Evolutionary conservation across 2,329 filamentous ascomycete species (phyloP).

Genomic region (Pseudocercospora cruenta): DNA sequence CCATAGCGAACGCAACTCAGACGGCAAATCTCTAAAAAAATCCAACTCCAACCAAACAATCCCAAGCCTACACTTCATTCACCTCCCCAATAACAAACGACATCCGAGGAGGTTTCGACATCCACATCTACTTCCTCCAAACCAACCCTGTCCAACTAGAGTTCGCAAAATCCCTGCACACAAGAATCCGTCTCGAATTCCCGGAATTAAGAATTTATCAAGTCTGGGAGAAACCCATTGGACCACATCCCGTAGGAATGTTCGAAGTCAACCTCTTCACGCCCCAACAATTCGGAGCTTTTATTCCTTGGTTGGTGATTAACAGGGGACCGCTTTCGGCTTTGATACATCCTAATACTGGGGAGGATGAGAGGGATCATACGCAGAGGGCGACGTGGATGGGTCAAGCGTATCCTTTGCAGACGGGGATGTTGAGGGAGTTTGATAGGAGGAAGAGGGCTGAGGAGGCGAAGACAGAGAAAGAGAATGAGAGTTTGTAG

Average conservation of each 20-base stretch:
- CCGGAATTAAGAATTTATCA: constrained; percentile 82
- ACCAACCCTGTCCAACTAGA: constrained; percentile 63
- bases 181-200: constrained; percentile 79
- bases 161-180: constrained; percentile 74
- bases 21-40: constrained; percentile 81
- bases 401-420: constrained; percentile 67
- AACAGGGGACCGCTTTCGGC: constrained; percentile 79
- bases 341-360: constrained; percentile 81
- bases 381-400: constrained; percentile 72
- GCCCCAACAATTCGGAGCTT: constrained; percentile 83
- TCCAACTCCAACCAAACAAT: constrained; percentile 60
- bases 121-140: constrained; percentile 81
- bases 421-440: constrained; percentile 56
- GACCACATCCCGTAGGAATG: constrained; percentile 83
- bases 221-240: constrained; percentile 76
- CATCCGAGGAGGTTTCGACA: constrained; percentile 73
- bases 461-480: neutral
- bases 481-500: neutral
- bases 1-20: constrained; percentile 43
- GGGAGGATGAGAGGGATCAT: constrained; percentile 66
- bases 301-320: constrained; percentile 81
- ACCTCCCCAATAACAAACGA: constrained; percentile 68
- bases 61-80: constrained; percentile 72
- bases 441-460: constrained; percentile 7
- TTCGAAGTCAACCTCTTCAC: constrained; percentile 91